phyloP scores from a whole-genome alignment of 2,329 filamentous ascomycete species.

The Cadophora gregata region DNA sequence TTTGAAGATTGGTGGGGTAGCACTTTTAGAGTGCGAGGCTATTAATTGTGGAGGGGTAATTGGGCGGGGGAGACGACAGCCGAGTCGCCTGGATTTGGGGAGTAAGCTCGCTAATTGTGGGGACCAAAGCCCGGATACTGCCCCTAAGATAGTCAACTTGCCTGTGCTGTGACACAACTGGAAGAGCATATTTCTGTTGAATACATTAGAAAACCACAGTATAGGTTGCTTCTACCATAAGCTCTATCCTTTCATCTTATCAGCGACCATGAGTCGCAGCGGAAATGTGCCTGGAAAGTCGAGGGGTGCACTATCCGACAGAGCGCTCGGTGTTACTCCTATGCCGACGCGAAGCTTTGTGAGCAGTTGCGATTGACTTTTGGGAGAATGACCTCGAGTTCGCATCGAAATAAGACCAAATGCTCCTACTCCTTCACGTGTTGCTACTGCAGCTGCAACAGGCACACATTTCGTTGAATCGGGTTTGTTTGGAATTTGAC shows the following conservation, averaged over 20 bases:
- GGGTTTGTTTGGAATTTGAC: not conserved
- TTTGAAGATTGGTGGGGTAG: slow-evolving; percentile 3
- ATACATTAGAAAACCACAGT: too few relatives aligned
- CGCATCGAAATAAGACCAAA: too few relatives aligned
- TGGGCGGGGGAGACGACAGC: slow-evolving; percentile 6
- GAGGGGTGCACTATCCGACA: slow-evolving; percentile 7
- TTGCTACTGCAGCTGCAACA: too few relatives aligned
- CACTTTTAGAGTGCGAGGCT: slow-evolving; percentile 1
- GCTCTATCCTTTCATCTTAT: not conserved
- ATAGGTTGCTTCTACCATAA: not conserved
- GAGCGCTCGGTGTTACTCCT: not conserved
- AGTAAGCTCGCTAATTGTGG: not conserved
- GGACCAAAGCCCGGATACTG: slow-evolving; percentile 4
- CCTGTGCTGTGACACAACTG: too few relatives aligned
- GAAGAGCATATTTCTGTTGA: too few relatives aligned
- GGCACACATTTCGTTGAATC: not conserved
- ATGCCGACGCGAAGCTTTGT: not conserved
- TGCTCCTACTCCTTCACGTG: too few relatives aligned
- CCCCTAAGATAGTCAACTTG: not conserved
- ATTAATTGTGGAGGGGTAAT: slow-evolving; percentile 1
- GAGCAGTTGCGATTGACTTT: too few relatives aligned
- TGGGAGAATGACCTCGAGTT: too few relatives aligned
- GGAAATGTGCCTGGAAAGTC: not conserved
- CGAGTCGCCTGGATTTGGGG: not conserved
- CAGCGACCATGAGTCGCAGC: not conserved